Evolutionary conservation across 306 rosid species (phyloP), one percentile per base, ranked within the genome.

Genomic region (Myrica gale): DNA sequence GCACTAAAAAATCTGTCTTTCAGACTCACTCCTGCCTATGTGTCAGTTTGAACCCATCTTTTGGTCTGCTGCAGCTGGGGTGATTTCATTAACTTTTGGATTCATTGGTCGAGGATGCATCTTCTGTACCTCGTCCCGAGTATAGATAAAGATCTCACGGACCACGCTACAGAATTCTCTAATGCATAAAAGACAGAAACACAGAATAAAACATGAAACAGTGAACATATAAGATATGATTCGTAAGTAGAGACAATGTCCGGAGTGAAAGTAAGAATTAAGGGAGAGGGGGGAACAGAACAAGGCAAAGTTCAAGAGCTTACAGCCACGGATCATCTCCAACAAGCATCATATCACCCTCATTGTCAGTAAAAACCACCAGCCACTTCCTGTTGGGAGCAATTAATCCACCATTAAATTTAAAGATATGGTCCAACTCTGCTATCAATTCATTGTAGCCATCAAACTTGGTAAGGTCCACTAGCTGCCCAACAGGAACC

Each of bases 291-390:
- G 13, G 4, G 23, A 20, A 56, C 12, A 56, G 2, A 5, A 52
- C n/a, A 23, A 53, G 67, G 41, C 16, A 39, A 53, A 44, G 68
- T 74, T 60, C 89, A 9, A n/a, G 15, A 13, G 9, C 70, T 82
- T 85, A 87, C 91, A 62, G 87, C 91, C 91, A 87, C 0, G 91
- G 91, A 83, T 87, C 91, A 54, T 87, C 91, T 69, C 91, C 91
- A 73, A 87, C 91, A 72, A 87, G 91, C 91, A 87, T 87, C 85
- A 85, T 82, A 74, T 87, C 91, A 48, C 81, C 87, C 77, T 87
- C 91, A 75, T 87, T 83, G 56, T 87, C 91, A 1, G 89, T 87
- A 53, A 82, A 87, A 5, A 85, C 85, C 15, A 87, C 77, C 77
- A 85, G 61, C 91, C 89, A 87, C 68, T 80, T 82, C 85, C 82